Conservation (phyloP, 2,329 filamentous ascomycete genomes). For the Penicillium sp. region DNA sequence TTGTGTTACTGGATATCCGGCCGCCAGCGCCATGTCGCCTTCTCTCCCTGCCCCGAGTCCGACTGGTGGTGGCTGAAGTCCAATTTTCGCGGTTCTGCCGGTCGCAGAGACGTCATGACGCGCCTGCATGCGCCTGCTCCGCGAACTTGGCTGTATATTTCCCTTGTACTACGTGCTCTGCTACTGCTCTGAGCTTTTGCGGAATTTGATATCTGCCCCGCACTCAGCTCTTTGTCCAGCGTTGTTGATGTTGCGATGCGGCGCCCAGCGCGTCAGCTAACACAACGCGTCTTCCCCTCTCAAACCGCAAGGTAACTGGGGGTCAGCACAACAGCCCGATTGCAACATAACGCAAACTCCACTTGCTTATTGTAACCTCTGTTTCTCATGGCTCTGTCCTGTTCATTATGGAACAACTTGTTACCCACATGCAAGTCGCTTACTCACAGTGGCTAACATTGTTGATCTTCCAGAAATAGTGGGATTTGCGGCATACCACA, state of each 20-base stretch:
- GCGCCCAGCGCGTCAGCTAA: slow-evolving; percentile 33
- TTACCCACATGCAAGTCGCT: neutral
- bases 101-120: slow-evolving; percentile 35
- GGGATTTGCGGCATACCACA: neutral
- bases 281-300: slow-evolving; percentile 34
- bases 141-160: neutral
- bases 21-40: neutral
- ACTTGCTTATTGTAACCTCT: neutral
- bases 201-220: slow-evolving; percentile 4
- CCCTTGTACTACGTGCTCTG: neutral
- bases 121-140: slow-evolving; percentile 27
- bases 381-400: neutral
- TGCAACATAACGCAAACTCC: neutral
- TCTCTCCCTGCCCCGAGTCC: slow-evolving; percentile 19
- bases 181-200: neutral
- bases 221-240: neutral
- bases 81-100: slow-evolving; percentile 29
- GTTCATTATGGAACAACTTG: neutral
- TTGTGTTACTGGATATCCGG: slow-evolving; percentile 5
- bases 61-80: slow-evolving; percentile 21
- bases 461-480: slow-evolving; percentile 2
- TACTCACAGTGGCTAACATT: slow-evolving; percentile 13
- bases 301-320: neutral
- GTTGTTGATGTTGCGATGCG: slow-evolving; percentile 22
- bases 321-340: slow-evolving; percentile 21